Evolutionary conservation across 2,329 filamentous ascomycete species (phyloP).

Genomic region (Chrysosporium keratinophilum): DNA sequence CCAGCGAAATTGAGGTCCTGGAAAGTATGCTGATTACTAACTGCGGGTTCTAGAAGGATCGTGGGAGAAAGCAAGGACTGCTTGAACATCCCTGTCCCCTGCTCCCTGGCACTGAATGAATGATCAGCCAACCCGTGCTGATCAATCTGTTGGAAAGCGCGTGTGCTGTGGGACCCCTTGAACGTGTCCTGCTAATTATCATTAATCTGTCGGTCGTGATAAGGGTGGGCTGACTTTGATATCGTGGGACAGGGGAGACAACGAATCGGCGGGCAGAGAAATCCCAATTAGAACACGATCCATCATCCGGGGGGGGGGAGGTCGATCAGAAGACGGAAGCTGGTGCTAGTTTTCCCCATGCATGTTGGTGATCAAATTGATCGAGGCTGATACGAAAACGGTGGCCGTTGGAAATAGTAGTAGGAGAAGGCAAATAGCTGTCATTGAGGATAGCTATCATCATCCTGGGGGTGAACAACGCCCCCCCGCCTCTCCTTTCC

Average conservation of each 20-base stretch:
- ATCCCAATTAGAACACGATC: not conserved
- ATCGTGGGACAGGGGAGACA: not conserved
- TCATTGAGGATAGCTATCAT: not conserved
- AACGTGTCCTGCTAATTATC: no score
- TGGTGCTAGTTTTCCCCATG: not conserved
- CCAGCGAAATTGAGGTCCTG: no score
- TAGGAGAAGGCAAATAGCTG: no score
- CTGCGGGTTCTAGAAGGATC: slow-evolving; percentile 8
- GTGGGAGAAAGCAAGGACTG: not conserved
- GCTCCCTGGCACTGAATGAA: not conserved
- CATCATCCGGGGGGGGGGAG: no score
- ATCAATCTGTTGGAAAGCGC: not conserved
- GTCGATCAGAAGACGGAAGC: not conserved
- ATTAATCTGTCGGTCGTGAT: no score
- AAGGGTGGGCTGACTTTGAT: not conserved
- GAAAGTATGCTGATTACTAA: slow-evolving; percentile 1
- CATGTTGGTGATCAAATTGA: not conserved
- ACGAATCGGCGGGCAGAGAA: not conserved
- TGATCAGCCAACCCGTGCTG: slow-evolving; percentile 8
- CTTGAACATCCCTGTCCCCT: not conserved
- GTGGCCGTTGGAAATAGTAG: not conserved
- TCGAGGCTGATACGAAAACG: not conserved
- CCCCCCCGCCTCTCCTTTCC: no score
- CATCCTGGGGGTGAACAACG: not conserved
- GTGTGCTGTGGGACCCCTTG: not conserved